Evolutionary conservation across 768 basidiomycete species (phyloP).

Genomic region (Stropharia rugosoannulata): DNA sequence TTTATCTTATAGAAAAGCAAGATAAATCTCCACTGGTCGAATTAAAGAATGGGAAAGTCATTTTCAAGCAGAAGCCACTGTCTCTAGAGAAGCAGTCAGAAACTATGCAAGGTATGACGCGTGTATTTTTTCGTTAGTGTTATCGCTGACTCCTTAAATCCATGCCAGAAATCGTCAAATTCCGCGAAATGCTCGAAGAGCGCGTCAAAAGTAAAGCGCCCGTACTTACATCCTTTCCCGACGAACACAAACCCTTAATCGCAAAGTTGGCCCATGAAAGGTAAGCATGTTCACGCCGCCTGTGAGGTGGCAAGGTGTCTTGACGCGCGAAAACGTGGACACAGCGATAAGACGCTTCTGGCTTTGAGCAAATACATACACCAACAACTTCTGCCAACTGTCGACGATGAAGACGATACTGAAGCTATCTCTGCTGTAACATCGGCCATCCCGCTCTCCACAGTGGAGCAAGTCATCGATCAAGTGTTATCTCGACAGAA

Average conservation of each 20-base stretch:
- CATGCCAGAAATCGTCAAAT: slow-evolving; percentile 67
- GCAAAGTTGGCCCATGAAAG: slow-evolving; percentile 87
- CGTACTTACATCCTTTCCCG: slow-evolving; percentile 60
- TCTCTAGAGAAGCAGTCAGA: slow-evolving; percentile 80
- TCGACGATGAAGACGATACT: slow-evolving; percentile 55
- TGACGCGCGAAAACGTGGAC: background rate
- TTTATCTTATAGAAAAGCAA: slow-evolving; percentile 29
- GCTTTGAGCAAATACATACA: slow-evolving; percentile 70
- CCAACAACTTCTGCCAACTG: slow-evolving; percentile 61
- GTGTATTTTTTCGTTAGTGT: background rate
- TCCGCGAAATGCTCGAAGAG: slow-evolving; percentile 69
- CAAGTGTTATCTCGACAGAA: slow-evolving; percentile 66
- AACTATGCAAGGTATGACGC: slow-evolving; percentile 69
- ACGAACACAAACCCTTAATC: slow-evolving; percentile 70
- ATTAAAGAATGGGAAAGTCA: slow-evolving; percentile 73
- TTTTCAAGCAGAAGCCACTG: slow-evolving; percentile 72
- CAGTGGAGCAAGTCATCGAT: slow-evolving; percentile 68
- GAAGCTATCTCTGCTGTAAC: slow-evolving; percentile 34
- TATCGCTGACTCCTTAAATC: slow-evolving; percentile 10
- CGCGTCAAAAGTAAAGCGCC: slow-evolving; percentile 44
- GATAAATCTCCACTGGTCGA: slow-evolving; percentile 52
- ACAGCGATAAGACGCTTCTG: slow-evolving; percentile 70
- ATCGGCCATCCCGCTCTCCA: slow-evolving; percentile 43
- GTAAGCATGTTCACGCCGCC: slow-evolving; percentile 34
- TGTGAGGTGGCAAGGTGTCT: slow-evolving; percentile 8